Base-by-base conservation (phyloP, 805 yeast species). In the Schwanniomyces occidentalis region DNA sequence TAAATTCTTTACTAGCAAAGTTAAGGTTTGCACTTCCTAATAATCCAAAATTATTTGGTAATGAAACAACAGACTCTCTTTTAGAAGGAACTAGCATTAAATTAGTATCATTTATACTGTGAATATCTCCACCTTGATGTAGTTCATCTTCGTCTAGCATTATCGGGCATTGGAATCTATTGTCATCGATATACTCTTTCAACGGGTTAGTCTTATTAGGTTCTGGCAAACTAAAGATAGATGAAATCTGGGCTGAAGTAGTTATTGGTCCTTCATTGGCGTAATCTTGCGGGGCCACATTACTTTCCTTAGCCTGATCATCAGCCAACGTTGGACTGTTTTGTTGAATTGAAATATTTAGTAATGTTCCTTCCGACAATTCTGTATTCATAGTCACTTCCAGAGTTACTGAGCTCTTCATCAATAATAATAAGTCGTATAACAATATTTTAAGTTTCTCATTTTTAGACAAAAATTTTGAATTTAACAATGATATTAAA, bases 381-480 rank as follows among this genome's bases (percentile, higher is more conserved):
- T 38, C 44, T 9, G 35, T 10, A 2, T 26, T 32, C n/a, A 37
- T 15, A 8, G 40, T 37, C 7, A 47, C 23, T 26, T 34, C 45
- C 27, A 48, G 55, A 3, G 64, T 56, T 13, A 69, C 38, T 3
- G 67, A 50, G 6, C 54, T 52, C 49, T 78, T 80, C 48, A 79
- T 59, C 1, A 83, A 70, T 7, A 78, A 56, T 22, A 81, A 56
- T 36, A 80, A 67, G 49, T 81, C 87, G 50, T 80, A 78, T 1
- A 80, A 57, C 42, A 80, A 54, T 32, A 80, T 79, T 42, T 71
- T 71, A 33, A 80, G 51, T 42, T 74, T 78, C 16, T 71, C 73
- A 42, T 74, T 44, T 8, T 58, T 48, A 29, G 33, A 24, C 46
- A 80, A 61, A 19, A 69, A 60, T 4, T 61, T 50, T 8, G 76